Evolutionary conservation across 208 protist genomes (phyloP).

Genomic region (Plasmodiophora brassicae): DNA sequence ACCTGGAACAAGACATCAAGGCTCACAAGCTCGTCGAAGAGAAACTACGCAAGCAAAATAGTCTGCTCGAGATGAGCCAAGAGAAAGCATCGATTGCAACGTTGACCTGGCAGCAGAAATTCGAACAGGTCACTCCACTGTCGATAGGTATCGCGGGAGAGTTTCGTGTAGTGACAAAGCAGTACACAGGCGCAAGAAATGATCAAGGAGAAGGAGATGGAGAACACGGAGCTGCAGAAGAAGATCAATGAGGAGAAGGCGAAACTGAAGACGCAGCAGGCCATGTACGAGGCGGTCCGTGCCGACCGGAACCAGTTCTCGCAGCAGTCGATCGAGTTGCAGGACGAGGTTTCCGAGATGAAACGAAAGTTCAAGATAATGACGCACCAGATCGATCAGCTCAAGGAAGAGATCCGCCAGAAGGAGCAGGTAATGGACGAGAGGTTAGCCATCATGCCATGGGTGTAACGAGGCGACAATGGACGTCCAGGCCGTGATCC

Average conservation of each 20-base stretch:
- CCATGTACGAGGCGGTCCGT: conserved; percentile 87
- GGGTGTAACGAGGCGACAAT: neutral
- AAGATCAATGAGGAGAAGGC: conserved; percentile 73
- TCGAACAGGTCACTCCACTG: neutral
- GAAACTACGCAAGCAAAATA: conserved; percentile 75
- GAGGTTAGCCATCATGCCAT: conserved; percentile 59
- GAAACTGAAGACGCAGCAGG: conserved; percentile 90
- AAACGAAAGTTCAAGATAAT: conserved; percentile 82
- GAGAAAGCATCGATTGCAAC: neutral
- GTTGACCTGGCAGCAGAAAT: neutral
- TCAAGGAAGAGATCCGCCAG: conserved; percentile 87
- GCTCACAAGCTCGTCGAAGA: conserved; percentile 77
- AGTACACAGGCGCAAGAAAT: conserved; percentile 36
- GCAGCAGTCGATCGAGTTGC: conserved; percentile 86
- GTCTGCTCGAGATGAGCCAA: conserved; percentile 76
- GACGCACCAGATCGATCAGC: conserved; percentile 79
- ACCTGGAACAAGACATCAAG: conserved; percentile 76
- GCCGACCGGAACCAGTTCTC: conserved; percentile 88
- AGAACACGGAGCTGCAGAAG: conserved; percentile 77
- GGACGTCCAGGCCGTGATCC: conserved; percentile 48
- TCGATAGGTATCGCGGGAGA: no score
- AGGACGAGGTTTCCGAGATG: conserved; percentile 85
- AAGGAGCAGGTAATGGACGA: conserved; percentile 81
- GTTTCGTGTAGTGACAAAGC: no score
- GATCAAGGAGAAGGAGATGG: conserved; percentile 60